A percentile compares a stretch with the other conserved stretches of the same genome.
Conservation (phyloP, 768 basidiomycete genomes). For the Kwoniella dejecticola region DNA sequence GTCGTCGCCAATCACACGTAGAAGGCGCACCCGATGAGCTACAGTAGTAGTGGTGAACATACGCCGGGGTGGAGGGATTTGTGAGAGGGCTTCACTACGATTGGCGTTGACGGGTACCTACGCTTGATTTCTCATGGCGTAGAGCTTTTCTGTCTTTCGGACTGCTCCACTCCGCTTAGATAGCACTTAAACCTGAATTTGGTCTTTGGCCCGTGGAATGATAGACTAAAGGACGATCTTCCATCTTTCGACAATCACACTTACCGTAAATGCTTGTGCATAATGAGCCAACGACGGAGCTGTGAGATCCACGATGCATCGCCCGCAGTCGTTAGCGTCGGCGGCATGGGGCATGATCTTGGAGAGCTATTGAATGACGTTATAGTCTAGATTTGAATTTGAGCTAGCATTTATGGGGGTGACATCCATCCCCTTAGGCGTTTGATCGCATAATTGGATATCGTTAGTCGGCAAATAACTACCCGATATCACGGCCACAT, state of each 20-base stretch:
- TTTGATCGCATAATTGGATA: not conserved
- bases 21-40: no score
- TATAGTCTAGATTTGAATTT: not conserved
- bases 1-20: no score
- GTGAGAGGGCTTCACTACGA: no score
- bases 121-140: no score
- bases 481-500: no score
- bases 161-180: conserved; percentile 5
- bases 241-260: no score
- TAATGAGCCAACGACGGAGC: no score
- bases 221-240: not conserved
- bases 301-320: not conserved
- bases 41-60: no score
- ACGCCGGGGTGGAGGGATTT: no score
- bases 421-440: not conserved
- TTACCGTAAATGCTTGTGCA: no score
- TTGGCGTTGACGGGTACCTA: no score
- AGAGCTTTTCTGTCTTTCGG: not conserved
- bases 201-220: not conserved
- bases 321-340: conserved; percentile 2
- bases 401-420: not conserved
- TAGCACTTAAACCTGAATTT: not conserved
- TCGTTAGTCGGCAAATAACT: no score
- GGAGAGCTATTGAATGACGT: not conserved
- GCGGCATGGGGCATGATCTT: not conserved